Evolutionary conservation across 805 yeast species (phyloP).

Genomic region (Hanseniaspora mollemarum): DNA sequence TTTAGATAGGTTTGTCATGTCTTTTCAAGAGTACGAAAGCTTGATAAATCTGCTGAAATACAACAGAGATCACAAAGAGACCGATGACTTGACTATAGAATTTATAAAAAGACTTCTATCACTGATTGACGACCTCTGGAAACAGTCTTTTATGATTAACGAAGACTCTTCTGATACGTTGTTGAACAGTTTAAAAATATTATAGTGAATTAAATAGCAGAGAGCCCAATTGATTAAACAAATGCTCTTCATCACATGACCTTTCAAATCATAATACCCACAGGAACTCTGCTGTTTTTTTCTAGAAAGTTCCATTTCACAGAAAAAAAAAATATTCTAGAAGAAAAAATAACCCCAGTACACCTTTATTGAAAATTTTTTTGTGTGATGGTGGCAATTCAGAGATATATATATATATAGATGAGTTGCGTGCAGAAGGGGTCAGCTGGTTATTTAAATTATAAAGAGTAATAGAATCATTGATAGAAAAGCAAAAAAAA

Average conservation of each 20-base stretch:
- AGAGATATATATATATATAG: not conserved
- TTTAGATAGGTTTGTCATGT: conserved; percentile 38
- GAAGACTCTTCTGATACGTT: conserved; percentile 11
- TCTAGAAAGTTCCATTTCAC: conserved; percentile 15
- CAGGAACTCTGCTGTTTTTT: no score
- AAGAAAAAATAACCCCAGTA: no score
- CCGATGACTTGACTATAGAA: conserved; percentile 49
- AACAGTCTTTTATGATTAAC: conserved; percentile 13
- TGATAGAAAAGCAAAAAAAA: no score
- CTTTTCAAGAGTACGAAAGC: conserved; percentile 31
- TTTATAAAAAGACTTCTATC: conserved; percentile 37
- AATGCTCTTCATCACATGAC: no score
- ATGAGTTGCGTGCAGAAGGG: no score
- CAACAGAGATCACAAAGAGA: conserved; percentile 35
- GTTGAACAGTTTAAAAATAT: conserved; percentile 10
- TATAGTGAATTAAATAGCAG: not conserved
- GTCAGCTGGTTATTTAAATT: no score
- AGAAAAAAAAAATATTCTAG: not conserved
- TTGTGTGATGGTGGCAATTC: not conserved
- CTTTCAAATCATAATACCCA: no score
- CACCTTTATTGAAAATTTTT: not conserved
- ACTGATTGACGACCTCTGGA: conserved; percentile 23
- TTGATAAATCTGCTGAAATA: conserved; percentile 37
- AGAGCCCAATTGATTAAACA: no score
- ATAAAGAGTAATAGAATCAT: no score